These are phyloP conservation scores for Solanum pinnatisectum DNA, from an alignment of 257 asterid species.

Conservation along the genomic window DNA sequence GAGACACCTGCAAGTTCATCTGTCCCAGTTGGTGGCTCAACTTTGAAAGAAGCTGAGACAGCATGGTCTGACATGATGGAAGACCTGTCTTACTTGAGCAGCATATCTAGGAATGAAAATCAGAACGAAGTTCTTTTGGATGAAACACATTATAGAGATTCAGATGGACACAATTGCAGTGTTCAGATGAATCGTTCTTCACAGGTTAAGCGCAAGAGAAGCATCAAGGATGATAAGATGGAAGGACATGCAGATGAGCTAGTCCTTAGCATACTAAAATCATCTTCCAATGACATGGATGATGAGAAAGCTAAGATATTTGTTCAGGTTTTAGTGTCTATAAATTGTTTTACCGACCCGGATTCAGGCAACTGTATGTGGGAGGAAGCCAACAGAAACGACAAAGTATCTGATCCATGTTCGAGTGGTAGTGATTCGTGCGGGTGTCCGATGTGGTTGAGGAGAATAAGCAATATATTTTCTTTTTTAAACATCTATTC, in stretches of 20 bases:
- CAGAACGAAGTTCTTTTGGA: conserved; percentile 16
- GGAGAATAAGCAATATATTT: conserved; percentile 46
- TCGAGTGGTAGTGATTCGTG: conserved; percentile 26
- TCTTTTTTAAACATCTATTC: conserved; percentile 48
- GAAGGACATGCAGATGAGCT: conserved; percentile 23
- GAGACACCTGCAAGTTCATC: conserved; percentile 6
- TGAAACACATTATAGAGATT: conserved; percentile 14
- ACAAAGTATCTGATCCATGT: conserved; percentile 18
- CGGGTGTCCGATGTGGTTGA: conserved; percentile 70
- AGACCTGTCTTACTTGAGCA: conserved; percentile 46
- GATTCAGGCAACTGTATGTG: conserved; percentile 45
- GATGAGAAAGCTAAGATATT: conserved; percentile 32
- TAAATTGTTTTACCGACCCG: conserved; percentile 50
- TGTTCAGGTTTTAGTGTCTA: conserved; percentile 35
- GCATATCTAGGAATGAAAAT: conserved; percentile 10
- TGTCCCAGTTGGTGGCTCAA: conserved; percentile 12
- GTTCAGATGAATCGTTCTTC: conserved; percentile 6
- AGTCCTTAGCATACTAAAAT: conserved; percentile 33
- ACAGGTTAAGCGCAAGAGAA: conserved; percentile 27
- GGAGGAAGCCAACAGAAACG: conserved; percentile 17
- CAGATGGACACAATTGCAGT: conserved; percentile 10
- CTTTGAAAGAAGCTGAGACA: conserved; percentile 44
- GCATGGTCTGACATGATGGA: conserved; percentile 70
- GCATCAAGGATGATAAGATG: conserved; percentile 15
- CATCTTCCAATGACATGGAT: conserved; percentile 22